Evolutionary conservation across 768 basidiomycete genomes (phyloP).

Genomic region (Fistulinella prunicolor): DNA sequence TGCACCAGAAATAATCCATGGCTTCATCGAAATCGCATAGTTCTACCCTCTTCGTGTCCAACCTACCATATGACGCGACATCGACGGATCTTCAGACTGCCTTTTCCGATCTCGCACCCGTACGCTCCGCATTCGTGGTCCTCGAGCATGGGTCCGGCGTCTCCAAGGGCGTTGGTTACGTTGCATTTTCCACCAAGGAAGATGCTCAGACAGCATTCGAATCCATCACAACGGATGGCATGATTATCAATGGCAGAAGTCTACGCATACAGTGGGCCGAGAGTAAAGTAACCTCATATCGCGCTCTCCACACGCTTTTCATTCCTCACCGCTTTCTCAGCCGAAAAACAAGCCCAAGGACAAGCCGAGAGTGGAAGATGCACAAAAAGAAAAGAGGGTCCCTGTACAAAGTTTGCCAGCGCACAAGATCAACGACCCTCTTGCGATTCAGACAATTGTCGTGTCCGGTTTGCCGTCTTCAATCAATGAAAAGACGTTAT

Average conservation of each 20-base stretch:
- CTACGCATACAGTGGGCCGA: slow-evolving; percentile 81
- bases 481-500: slow-evolving; percentile 63
- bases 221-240: slow-evolving; percentile 59
- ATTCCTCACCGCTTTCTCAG: slow-evolving; percentile 24
- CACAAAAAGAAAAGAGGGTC: slow-evolving; percentile 41
- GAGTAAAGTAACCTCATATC: slow-evolving; percentile 52
- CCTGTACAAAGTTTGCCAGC: slow-evolving; percentile 34
- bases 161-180: slow-evolving; percentile 96
- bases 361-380: slow-evolving; percentile 27
- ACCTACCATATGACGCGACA: slow-evolving; percentile 87
- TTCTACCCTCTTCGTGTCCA: slow-evolving; percentile 90
- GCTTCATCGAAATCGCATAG: slow-evolving; percentile 33
- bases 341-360: slow-evolving; percentile 40
- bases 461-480: slow-evolving; percentile 67
- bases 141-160: slow-evolving; percentile 67
- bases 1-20: neutral
- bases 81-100: slow-evolving; percentile 87
- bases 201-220: slow-evolving; percentile 79
- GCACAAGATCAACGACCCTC: slow-evolving; percentile 55
- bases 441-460: slow-evolving; percentile 80
- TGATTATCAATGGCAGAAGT: slow-evolving; percentile 63
- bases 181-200: slow-evolving; percentile 85
- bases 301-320: neutral
- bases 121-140: slow-evolving; percentile 92
- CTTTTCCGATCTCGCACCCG: slow-evolving; percentile 94